phyloP scores from a whole-genome alignment of 352 stramenopile species.

The Thalassiosira livingstoniorum region DNA sequence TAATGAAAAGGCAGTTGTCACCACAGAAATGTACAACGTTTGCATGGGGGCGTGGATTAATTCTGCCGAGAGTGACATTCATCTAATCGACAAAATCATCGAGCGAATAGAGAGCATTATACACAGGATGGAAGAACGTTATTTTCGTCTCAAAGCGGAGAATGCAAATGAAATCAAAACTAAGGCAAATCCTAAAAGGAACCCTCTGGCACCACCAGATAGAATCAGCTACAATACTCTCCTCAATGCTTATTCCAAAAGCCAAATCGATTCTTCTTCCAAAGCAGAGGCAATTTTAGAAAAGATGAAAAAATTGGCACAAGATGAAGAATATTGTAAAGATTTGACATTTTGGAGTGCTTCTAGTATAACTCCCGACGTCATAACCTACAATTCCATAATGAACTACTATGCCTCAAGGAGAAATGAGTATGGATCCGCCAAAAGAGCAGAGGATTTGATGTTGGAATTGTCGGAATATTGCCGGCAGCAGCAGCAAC shows the following conservation, averaged over 20 bases:
- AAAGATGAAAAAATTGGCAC: conserved; percentile 46
- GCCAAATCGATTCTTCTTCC: conserved; percentile 36
- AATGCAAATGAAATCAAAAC: conserved; percentile 16
- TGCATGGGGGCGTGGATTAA: conserved; percentile 58
- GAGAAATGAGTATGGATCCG: conserved; percentile 30
- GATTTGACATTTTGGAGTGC: not conserved
- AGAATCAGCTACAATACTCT: conserved; percentile 55
- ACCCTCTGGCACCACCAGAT: conserved; percentile 35
- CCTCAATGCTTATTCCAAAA: conserved; percentile 54
- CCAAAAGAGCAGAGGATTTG: conserved; percentile 55
- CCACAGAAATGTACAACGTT: conserved; percentile 60
- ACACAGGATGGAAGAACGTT: conserved; percentile 53
- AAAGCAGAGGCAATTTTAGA: conserved; percentile 45
- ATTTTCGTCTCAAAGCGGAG: not conserved
- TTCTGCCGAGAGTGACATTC: conserved; percentile 23
- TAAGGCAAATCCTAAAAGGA: too few relatives aligned
- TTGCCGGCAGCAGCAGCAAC: conserved; percentile 8
- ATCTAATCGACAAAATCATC: conserved; percentile 36
- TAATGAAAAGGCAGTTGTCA: conserved; percentile 20
- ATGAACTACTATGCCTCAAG: conserved; percentile 56
- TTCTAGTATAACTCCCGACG: conserved; percentile 33
- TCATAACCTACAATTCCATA: conserved; percentile 45
- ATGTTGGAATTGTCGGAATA: conserved; percentile 52
- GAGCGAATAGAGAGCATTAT: conserved; percentile 42
- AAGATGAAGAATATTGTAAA: not conserved